phyloP scores from a whole-genome alignment of 345 rosid genomes.

The Murraya koenigii region DNA sequence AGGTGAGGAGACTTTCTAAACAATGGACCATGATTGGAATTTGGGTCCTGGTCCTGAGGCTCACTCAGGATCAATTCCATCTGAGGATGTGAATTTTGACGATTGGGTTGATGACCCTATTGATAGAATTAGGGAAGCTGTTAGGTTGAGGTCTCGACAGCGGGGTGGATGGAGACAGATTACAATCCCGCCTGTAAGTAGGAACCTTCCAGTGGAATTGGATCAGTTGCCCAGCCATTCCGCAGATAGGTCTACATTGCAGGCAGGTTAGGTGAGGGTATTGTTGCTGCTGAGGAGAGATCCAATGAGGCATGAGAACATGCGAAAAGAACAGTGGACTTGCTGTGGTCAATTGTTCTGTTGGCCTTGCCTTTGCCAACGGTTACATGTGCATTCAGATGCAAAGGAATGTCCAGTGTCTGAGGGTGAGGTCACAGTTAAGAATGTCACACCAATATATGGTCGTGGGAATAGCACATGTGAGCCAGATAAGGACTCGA shows the following conservation, averaged over 20 bases:
- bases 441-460: constrained; percentile 80
- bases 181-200: constrained; percentile 44
- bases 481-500: constrained; percentile 53
- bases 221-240: constrained; percentile 52
- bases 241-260: constrained; percentile 43
- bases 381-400: constrained; percentile 69
- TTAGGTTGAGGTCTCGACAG: constrained; percentile 45
- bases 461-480: constrained; percentile 62
- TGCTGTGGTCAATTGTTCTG: constrained; percentile 95
- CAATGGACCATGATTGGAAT: constrained; percentile 94
- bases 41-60: constrained; percentile 81
- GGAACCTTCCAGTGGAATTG: constrained; percentile 51
- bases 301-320: constrained; percentile 49
- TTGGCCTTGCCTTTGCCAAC: constrained; percentile 83
- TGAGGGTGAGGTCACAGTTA: constrained; percentile 78
- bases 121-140: constrained; percentile 58
- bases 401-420: constrained; percentile 92
- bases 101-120: constrained; percentile 52
- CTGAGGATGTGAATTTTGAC: constrained; percentile 52
- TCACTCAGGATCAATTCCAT: constrained; percentile 36
- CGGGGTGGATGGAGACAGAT: constrained; percentile 54
- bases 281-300: constrained; percentile 72
- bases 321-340: constrained; percentile 71
- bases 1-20: constrained; percentile 71
- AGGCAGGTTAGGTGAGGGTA: constrained; percentile 69